Conservation (phyloP, 2,329 filamentous ascomycete species). For the Diaporthe sp. region DNA sequence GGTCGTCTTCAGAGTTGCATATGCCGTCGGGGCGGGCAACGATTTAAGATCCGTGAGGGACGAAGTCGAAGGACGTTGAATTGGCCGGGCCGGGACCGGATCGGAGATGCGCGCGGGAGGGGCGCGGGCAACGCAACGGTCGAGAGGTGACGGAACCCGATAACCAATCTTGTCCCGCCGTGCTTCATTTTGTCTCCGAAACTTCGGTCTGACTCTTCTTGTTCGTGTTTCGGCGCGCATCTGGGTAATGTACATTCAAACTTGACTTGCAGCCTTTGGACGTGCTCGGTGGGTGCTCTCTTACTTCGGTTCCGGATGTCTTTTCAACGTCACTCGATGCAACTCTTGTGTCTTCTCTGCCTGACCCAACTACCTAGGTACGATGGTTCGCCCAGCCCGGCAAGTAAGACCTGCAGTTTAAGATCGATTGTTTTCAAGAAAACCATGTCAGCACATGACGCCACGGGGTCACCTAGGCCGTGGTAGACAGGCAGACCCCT, state of each 20-base stretch:
- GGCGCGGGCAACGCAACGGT: neutral
- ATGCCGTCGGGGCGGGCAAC: no score
- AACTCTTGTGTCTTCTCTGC: neutral
- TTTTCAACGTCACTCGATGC: neutral
- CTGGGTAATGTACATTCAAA: neutral
- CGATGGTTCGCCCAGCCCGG: neutral
- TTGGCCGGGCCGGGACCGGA: constrained; percentile 13
- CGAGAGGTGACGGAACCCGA: neutral
- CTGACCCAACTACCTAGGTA: neutral
- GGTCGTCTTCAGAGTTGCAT: constrained; percentile 12
- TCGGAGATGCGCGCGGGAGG: neutral
- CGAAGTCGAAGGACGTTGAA: neutral
- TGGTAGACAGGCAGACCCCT: constrained; percentile 2
- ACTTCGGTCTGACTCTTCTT: neutral
- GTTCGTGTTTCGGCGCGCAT: neutral
- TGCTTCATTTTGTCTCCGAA: neutral
- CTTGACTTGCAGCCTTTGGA: neutral
- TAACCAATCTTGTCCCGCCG: neutral
- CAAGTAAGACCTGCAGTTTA: neutral
- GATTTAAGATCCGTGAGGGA: neutral
- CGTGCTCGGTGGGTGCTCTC: neutral
- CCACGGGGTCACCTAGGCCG: neutral
- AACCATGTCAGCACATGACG: neutral
- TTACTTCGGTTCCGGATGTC: no score
- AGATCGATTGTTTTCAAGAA: neutral